Conservation (phyloP, 805 yeast genomes). For the Candida argentea region DNA sequence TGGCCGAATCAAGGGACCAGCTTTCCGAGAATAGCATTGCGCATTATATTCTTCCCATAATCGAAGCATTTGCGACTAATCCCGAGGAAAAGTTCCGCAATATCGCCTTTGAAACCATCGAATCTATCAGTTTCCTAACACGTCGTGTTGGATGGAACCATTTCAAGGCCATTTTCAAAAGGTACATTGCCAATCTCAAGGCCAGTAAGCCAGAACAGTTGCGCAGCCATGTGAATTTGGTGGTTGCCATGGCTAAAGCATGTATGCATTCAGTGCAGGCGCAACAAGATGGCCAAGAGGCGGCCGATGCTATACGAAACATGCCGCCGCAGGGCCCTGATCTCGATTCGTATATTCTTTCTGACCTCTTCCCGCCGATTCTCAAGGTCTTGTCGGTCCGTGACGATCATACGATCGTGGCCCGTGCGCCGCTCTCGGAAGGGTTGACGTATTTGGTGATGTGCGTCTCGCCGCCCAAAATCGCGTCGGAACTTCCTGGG, state of each 20-base stretch:
- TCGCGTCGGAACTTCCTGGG: constrained; percentile 64
- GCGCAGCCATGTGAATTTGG: constrained; percentile 48
- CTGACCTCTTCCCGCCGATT: constrained; percentile 53
- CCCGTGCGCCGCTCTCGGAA: constrained; percentile 72
- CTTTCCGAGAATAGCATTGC: constrained; percentile 54
- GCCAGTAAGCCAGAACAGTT: constrained; percentile 29
- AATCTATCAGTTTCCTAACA: constrained; percentile 50
- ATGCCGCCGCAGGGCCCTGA: constrained; percentile 17
- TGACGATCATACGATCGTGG: constrained; percentile 69
- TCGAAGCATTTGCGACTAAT: constrained; percentile 67
- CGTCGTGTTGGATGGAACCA: constrained; percentile 66
- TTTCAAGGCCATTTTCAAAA: constrained; percentile 60
- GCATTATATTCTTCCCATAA: constrained; percentile 73
- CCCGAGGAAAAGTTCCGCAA: constrained; percentile 48
- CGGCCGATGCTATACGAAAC: constrained; percentile 12
- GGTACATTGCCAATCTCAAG: constrained; percentile 47
- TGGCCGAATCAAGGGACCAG: constrained; percentile 37
- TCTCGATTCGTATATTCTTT: constrained; percentile 33
- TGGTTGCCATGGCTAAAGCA: constrained; percentile 48
- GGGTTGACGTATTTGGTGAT: constrained; percentile 61
- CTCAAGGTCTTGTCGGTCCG: constrained; percentile 49
- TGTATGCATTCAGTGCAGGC: constrained; percentile 25
- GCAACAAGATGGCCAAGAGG: constrained; percentile 6
- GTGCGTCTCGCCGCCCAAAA: constrained; percentile 47
- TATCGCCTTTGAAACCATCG: constrained; percentile 55